phyloP scores from a whole-genome alignment of 306 rosid genomes.

The apple (Malus domestica) region DNA sequence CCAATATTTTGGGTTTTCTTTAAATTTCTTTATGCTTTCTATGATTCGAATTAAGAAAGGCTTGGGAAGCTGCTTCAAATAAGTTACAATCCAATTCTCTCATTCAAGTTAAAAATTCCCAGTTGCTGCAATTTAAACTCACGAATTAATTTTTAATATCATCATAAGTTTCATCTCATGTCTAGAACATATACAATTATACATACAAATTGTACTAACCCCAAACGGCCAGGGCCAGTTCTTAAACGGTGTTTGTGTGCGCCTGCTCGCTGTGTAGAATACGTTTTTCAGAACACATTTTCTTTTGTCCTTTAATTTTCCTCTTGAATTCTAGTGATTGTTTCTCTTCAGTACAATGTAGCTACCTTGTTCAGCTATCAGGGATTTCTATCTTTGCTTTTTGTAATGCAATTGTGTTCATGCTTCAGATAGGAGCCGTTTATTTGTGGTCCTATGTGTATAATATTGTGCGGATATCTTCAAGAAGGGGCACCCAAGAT shows the following conservation, averaged over 20 bases:
- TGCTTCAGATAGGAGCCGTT: slow-evolving; percentile 62
- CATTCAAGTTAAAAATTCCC: neutral
- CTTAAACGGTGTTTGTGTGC: neutral
- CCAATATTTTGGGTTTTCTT: too few species aligned
- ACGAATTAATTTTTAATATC: too few species aligned
- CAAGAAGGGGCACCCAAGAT: too few species aligned
- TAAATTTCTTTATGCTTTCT: neutral
- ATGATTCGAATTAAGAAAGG: neutral
- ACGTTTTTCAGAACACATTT: neutral
- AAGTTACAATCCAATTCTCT: neutral
- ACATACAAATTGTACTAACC: neutral
- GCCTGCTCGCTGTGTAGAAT: too few species aligned
- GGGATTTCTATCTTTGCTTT: neutral
- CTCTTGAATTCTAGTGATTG: too few species aligned
- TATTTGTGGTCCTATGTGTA: slow-evolving; percentile 11
- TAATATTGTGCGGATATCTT: too few species aligned
- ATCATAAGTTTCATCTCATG: too few species aligned
- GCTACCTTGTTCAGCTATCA: too few species aligned
- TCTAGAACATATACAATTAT: too few species aligned
- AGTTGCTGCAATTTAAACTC: too few species aligned
- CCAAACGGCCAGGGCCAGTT: too few species aligned
- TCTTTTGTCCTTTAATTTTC: neutral
- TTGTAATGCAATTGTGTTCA: neutral
- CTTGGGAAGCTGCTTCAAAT: neutral
- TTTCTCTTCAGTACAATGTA: too few species aligned